Base-by-base conservation (phyloP, 1,284 basidiomycete species). In the Pseudozyma hubeiensis region DNA sequence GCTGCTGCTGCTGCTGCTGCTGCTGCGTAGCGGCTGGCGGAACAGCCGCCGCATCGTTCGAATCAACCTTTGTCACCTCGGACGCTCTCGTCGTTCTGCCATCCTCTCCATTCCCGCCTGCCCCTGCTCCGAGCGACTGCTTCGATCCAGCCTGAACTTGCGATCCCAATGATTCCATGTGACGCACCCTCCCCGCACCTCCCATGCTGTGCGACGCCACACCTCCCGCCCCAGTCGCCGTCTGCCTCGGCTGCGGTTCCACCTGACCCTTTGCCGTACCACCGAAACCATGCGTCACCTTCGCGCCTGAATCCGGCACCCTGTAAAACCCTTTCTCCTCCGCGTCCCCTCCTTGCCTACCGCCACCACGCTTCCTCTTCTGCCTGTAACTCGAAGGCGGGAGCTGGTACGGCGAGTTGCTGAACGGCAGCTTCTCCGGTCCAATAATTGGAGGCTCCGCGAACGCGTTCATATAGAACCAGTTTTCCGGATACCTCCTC, bases 401-500 rank as follows among this genome's bases (percentile, higher is more conserved):
- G 1, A 34, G 53, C 14, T 72, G 53, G 10, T 43, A 50, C 10
- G 59, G 53, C 24, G 53, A 48, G 17, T 66, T 72, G 19, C 31
- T 52, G 30, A 66, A 72, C 13, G 69, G 60, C 49, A 72, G 54
- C 24, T 60, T 68, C 29, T 73, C 65, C 17, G 70, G 70, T 0
- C 65, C 70, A 29, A 73, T 57, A 19, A 73, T 61, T 2, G 71
- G 71, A 17, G 63, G 61, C 24, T 75, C 55, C 4, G 44, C 43
- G 35, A 75, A 65, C 0, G 66, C 71, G 8, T 63, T 44, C 14
- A 14, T 19, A 47, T 75, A 75, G 24, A 75, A 56, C 66, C 66
- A 75, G 39, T 75, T 69, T n/a, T 64, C 66, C 4, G 71, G 71
- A 33, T 65, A 75, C 24, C 71, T 62, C 48, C 71, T 64, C 0